Percentiles rank a stretch among this genome's conserved stretches.
phyloP scores from a whole-genome alignment of 164 flowering plant genomes.

The Piper betle region DNA sequence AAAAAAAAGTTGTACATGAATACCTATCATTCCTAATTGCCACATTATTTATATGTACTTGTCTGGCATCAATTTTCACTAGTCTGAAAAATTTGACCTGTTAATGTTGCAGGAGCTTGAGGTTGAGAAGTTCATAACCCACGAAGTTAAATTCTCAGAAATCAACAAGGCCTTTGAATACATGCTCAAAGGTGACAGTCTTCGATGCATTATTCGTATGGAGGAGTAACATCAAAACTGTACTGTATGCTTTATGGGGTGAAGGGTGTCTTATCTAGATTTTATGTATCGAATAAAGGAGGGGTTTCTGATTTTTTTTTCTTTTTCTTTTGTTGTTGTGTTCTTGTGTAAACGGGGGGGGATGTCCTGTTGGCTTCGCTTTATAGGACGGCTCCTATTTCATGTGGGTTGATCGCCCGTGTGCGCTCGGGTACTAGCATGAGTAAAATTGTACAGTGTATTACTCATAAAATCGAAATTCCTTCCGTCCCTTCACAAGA shows the following conservation, averaged over 20 bases:
- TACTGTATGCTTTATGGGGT: not conserved
- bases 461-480: no score
- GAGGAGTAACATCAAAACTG: conserved; percentile 4
- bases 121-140: conserved; percentile 56
- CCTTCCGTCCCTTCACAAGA: no score
- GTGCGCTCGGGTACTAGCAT: no score
- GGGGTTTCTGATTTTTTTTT: not conserved
- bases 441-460: no score
- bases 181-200: conserved; percentile 41
- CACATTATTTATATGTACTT: no score
- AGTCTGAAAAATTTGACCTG: not conserved
- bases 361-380: no score
- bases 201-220: conserved; percentile 43
- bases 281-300: not conserved
- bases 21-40: no score
- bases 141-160: conserved; percentile 47
- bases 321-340: no score
- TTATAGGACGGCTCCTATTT: no score
- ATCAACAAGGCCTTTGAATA: conserved; percentile 64
- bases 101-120: conserved; percentile 35
- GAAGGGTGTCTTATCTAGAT: not conserved
- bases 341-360: no score
- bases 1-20: not conserved
- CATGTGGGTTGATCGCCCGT: no score
- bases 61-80: not conserved